Base-by-base conservation (phyloP, 2,329 filamentous ascomycete genomes). In the Cylindrodendrum hubeiense region DNA sequence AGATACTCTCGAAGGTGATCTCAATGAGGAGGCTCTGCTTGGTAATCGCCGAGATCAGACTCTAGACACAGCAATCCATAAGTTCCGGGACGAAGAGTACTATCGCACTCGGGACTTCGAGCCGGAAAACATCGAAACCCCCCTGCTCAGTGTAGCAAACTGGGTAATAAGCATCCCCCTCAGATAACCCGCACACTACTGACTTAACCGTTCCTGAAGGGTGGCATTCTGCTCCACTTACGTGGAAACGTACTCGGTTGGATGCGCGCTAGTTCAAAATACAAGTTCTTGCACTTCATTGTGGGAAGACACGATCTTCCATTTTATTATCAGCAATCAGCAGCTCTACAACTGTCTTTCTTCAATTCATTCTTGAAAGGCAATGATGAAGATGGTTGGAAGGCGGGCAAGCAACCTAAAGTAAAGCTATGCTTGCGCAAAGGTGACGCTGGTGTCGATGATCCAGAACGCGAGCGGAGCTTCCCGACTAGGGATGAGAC, bases 321-420 rank as follows among this genome's bases (percentile, higher is more conserved):
- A 0, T 93, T 93, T 75, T 93, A 92, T 78, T 92, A 92, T 73
- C 77, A 85, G 1, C 88, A 92, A 52, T 89, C 92, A 66, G 90
- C 91, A 0, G 88, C 90, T 63, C 69, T 93, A 0, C 91, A 93
- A 71, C 83, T 82, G 43, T 88, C 86, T 66, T 93, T 93, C 74
- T 79, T 93, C 0, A 89, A 93, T 63, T 90, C 90, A 0, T 93
- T 93, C 72, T 82, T 93, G 26, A 93, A 92, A 68, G 87, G 83
- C 2, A 84, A 92, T 0, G 91, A 93, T 69, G 79, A 81, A 0
- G 81, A 81, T 0, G 89, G 89, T 13, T 91, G 89, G 58, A 68
- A 30, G 17, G 33, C 53, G 0, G 88, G 90, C 22, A 87, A 88
- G 56, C 78, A 90, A 0, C 82, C 90, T 0, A 84, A 87, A 0